Conservation (phyloP, 805 yeast genomes). For the Metschnikowia lachancei region DNA sequence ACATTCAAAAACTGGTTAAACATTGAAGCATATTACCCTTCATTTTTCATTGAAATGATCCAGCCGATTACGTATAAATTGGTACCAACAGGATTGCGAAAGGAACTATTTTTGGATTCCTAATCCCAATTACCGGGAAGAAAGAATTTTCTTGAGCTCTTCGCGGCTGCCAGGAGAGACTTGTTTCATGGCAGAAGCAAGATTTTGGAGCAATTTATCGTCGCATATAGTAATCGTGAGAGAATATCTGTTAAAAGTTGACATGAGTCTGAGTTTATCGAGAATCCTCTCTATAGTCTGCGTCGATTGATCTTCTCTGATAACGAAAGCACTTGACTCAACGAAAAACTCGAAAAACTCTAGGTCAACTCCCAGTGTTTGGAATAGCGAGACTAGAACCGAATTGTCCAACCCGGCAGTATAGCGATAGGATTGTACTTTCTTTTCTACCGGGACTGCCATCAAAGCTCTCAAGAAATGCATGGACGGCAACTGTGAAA, state of each 20-base stretch:
- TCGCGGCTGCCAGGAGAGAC: not conserved
- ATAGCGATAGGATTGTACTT: constrained; percentile 33
- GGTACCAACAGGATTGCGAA: constrained; percentile 37
- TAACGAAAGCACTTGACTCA: constrained; percentile 34
- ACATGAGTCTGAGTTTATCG: constrained; percentile 10
- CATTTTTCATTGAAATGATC: constrained; percentile 26
- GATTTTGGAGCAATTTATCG: constrained; percentile 14
- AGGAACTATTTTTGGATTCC: constrained; percentile 12
- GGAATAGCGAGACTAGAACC: constrained; percentile 32
- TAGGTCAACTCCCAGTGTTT: constrained; percentile 47
- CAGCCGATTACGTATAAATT: constrained; percentile 42
- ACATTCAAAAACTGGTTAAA: constrained; percentile 10
- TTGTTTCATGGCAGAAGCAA: constrained; percentile 5
- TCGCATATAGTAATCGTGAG: constrained; percentile 37
- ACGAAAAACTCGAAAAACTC: constrained; percentile 47
- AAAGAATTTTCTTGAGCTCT: constrained; percentile 3
- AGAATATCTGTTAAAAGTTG: constrained; percentile 26
- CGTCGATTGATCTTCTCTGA: not conserved
- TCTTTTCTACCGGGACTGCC: constrained; percentile 26
- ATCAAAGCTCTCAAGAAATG: constrained; percentile 26
- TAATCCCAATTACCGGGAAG: constrained; percentile 1
- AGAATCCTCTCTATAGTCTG: constrained; percentile 9
- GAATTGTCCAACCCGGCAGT: constrained; percentile 30
- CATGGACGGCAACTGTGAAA: constrained; percentile 26
- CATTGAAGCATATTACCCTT: constrained; percentile 30